Conservation (phyloP, 2,329 filamentous ascomycete genomes). For the Colletotrichum melonis region DNA sequence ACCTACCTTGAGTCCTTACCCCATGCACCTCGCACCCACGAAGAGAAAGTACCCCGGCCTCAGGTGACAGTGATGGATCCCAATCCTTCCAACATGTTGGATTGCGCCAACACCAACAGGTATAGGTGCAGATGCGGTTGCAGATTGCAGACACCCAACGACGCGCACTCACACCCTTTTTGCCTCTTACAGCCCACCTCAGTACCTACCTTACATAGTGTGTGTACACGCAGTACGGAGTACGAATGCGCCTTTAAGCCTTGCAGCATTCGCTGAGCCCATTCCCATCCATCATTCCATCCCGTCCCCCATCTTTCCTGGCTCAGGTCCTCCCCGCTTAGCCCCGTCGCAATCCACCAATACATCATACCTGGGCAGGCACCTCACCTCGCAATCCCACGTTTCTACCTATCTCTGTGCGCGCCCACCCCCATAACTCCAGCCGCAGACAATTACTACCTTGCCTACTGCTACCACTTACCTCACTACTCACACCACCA, state of each 20-base stretch:
- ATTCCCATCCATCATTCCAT: neutral
- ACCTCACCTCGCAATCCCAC: neutral
- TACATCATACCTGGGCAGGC: conserved; percentile 11
- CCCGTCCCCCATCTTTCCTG: neutral
- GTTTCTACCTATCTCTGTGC: neutral
- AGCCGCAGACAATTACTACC: neutral
- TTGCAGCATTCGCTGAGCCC: neutral
- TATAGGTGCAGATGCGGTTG: neutral
- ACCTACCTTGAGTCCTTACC: conserved; percentile 4
- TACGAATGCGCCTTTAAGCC: neutral
- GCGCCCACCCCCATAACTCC: neutral
- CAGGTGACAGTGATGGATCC: conserved; percentile 28
- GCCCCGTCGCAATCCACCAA: conserved; percentile 6
- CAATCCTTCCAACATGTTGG: conserved; percentile 11
- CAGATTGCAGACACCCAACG: neutral
- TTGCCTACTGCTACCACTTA: neutral
- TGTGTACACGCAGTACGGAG: no score
- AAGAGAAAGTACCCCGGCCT: conserved; percentile 23
- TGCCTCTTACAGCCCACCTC: neutral
- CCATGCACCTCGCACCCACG: neutral
- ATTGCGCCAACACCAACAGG: conserved; percentile 22
- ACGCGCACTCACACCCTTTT: neutral
- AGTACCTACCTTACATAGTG: no score
- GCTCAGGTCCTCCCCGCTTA: neutral
- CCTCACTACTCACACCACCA: neutral